These are phyloP conservation scores for Mycotypha africana DNA, from an alignment of 371 early-diverging fungal genomes.

Conservation along the genomic window DNA sequence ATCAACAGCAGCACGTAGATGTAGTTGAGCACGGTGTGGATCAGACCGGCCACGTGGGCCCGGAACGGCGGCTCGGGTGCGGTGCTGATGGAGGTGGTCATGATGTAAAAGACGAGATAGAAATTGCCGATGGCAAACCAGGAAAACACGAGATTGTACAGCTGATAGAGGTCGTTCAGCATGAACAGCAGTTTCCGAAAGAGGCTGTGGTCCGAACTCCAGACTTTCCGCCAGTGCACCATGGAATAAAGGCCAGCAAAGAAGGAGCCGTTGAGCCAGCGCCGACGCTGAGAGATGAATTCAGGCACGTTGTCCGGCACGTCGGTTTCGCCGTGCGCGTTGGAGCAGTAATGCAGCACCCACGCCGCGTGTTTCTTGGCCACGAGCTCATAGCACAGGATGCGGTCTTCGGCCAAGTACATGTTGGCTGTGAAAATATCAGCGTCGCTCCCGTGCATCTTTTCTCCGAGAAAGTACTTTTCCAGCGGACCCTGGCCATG, in stretches of 20 bases:
- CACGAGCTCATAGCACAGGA: constrained; percentile 82
- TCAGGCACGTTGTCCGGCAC: constrained; percentile 73
- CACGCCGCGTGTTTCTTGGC: constrained; percentile 63
- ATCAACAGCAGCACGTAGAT: constrained; percentile 59
- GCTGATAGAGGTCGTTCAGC: constrained; percentile 59
- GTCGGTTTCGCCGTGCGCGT: constrained; percentile 75
- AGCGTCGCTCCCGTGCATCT: constrained; percentile 51
- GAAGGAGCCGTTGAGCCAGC: constrained; percentile 84
- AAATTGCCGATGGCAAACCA: constrained; percentile 77
- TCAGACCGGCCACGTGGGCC: constrained; percentile 12
- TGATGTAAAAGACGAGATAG: constrained; percentile 67
- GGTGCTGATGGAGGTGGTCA: constrained; percentile 39
- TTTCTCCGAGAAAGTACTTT: constrained; percentile 77
- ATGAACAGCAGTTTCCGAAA: constrained; percentile 56
- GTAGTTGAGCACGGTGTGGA: constrained; percentile 41
- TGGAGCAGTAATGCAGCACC: constrained; percentile 58
- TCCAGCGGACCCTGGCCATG: constrained; percentile 61
- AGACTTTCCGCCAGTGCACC: constrained; percentile 46
- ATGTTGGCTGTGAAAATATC: constrained; percentile 70
- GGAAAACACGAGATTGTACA: constrained; percentile 53
- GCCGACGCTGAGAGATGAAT: constrained; percentile 78
- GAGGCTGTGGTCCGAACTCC: constrained; percentile 53
- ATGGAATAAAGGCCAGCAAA: constrained; percentile 54
- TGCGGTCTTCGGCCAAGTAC: constrained; percentile 83
- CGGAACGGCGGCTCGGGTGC: constrained; percentile 38